A percentile compares a stretch with the other conserved stretches of the same genome.
Evolutionary conservation across 2,329 filamentous ascomycete genomes (phyloP).

Genomic region (Apiospora pterosperma): DNA sequence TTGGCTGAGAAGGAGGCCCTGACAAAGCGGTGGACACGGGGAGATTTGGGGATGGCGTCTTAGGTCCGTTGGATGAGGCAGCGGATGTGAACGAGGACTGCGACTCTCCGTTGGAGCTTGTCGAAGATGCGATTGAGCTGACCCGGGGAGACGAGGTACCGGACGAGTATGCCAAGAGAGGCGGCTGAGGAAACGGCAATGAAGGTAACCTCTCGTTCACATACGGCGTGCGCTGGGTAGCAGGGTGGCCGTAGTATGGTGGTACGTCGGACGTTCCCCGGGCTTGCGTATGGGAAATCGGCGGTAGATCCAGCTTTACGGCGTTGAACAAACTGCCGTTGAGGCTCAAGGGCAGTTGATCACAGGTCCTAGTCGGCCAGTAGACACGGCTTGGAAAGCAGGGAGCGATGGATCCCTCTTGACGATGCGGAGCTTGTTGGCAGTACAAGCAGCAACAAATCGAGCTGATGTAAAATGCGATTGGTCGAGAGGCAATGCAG

Average conservation of each 20-base stretch:
- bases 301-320: slow-evolving; percentile 94
- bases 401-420: not conserved
- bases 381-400: slow-evolving; percentile 4
- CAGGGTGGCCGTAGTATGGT: slow-evolving; percentile 66
- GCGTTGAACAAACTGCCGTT: slow-evolving; percentile 44
- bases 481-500: not conserved
- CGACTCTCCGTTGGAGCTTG: slow-evolving; percentile 48
- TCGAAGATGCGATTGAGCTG: slow-evolving; percentile 66
- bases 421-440: not conserved
- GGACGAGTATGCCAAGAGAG: slow-evolving; percentile 67
- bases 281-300: slow-evolving; percentile 78
- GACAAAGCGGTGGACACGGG: slow-evolving; percentile 45
- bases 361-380: not conserved
- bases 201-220: slow-evolving; percentile 70
- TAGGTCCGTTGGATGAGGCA: slow-evolving; percentile 61
- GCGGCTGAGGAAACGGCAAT: slow-evolving; percentile 65
- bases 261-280: slow-evolving; percentile 69
- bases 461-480: not conserved
- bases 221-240: slow-evolving; percentile 63
- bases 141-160: slow-evolving; percentile 72
- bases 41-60: slow-evolving; percentile 73
- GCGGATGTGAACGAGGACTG: slow-evolving; percentile 53
- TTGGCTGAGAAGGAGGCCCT: slow-evolving; percentile 34
- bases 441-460: not conserved
- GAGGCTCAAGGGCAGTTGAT: slow-evolving; percentile 10